A percentile compares a stretch with the other conserved stretches of the same genome.
Conservation (phyloP, 1,284 basidiomycete species). For the Apiotrichum sp. region DNA sequence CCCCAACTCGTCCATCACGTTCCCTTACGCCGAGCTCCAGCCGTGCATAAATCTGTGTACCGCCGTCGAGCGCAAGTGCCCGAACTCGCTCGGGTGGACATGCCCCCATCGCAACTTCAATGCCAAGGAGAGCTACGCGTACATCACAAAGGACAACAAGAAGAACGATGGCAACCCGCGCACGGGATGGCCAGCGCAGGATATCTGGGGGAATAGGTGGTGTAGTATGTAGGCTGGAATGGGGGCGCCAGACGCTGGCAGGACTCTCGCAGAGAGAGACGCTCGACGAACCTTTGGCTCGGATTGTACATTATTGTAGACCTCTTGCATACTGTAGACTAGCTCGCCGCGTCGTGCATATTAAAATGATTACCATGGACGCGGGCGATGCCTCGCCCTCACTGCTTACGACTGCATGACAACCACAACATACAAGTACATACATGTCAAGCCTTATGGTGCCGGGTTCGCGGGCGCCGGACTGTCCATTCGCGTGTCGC, state of each 20-base stretch:
- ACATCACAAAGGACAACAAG: conserved; percentile 61
- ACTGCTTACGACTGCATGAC: no score
- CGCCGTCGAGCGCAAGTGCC: conserved; percentile 67
- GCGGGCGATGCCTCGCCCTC: no score
- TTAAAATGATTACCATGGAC: no score
- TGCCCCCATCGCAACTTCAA: conserved; percentile 63
- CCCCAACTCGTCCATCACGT: conserved; percentile 14
- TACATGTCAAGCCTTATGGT: no score
- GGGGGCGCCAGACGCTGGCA: no score
- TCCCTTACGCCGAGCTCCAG: conserved; percentile 57
- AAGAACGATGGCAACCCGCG: conserved; percentile 47
- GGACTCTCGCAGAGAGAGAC: no score
- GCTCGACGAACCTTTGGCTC: no score
- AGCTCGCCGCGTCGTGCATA: no score
- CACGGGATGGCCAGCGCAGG: conserved; percentile 55
- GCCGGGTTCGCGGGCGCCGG: background rate
- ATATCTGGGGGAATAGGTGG: conserved; percentile 71
- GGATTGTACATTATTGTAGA: no score
- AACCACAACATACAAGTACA: no score
- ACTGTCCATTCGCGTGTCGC: background rate
- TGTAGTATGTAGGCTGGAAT: conserved; percentile 51
- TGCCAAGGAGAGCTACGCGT: conserved; percentile 62
- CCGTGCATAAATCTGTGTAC: conserved; percentile 74
- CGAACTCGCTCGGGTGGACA: conserved; percentile 54
- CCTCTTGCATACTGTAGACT: no score